These are phyloP conservation scores for Aspergillus coremiiformis DNA, from an alignment of 495 filamentous ascomycete genomes.

Conservation along the genomic window DNA sequence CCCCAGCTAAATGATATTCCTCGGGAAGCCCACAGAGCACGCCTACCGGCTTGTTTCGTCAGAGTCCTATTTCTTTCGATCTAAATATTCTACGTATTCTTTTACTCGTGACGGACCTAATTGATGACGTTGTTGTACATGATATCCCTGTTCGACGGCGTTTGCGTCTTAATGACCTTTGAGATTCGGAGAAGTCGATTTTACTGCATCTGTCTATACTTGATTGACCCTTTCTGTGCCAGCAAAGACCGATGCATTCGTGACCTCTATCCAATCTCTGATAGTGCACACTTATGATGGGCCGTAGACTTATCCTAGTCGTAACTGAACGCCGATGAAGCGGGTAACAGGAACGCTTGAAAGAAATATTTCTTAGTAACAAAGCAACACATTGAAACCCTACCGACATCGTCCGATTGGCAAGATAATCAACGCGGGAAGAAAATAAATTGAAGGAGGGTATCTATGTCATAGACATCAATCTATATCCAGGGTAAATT, in stretches of 20 bases:
- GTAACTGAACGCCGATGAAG: too few species aligned
- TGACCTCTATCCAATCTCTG: too few species aligned
- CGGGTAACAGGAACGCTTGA: too few species aligned
- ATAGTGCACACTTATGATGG: too few species aligned
- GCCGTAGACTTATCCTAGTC: too few species aligned
- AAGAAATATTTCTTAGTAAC: too few species aligned
- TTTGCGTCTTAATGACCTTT: neutral
- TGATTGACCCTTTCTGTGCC: too few species aligned
- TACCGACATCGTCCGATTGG: too few species aligned
- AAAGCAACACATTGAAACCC: too few species aligned
- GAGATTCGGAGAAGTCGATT: neutral
- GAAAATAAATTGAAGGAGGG: constrained; percentile 12
- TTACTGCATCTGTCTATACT: too few species aligned
- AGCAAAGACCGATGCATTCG: too few species aligned
- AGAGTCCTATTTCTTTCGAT: neutral
- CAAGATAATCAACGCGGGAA: too few species aligned
- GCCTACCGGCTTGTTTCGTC: neutral
- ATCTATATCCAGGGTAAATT: constrained; percentile 11
- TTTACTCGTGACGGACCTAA: neutral
- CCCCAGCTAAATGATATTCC: neutral
- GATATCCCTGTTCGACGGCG: neutral
- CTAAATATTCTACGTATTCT: neutral
- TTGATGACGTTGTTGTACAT: neutral
- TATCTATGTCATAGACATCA: constrained; percentile 16
- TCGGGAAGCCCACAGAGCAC: neutral